Evolutionary conservation across 1,284 basidiomycete species (phyloP).

Genomic region (Volvariella volvacea): DNA sequence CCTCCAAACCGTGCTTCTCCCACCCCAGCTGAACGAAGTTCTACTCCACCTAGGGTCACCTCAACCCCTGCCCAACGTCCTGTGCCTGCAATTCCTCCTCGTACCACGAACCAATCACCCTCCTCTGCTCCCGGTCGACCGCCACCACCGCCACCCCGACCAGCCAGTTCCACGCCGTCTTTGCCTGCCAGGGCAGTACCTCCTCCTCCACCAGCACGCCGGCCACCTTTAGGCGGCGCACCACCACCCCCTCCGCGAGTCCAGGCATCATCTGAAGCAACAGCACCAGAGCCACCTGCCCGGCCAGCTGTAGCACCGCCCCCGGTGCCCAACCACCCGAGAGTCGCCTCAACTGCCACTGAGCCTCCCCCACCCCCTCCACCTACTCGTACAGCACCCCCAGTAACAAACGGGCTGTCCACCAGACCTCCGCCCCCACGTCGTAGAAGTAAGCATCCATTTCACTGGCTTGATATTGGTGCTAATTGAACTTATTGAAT

Average conservation of each 20-base stretch:
- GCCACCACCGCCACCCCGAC: conserved; percentile 28
- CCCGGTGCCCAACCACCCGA: neutral
- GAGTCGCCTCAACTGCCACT: neutral
- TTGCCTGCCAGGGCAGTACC: conserved; percentile 28
- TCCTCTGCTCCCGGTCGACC: conserved; percentile 21
- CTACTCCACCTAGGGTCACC: conserved; percentile 23
- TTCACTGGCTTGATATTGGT: conserved; percentile 6
- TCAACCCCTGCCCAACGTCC: conserved; percentile 15
- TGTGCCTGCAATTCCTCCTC: conserved; percentile 18
- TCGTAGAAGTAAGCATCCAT: conserved; percentile 42
- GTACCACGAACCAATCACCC: conserved; percentile 12
- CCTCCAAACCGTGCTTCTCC: conserved; percentile 21
- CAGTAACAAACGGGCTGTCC: conserved; percentile 5
- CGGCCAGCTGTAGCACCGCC: conserved; percentile 13
- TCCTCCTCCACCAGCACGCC: conserved; percentile 35
- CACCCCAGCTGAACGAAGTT: conserved; percentile 25
- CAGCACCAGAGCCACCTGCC: conserved; percentile 18
- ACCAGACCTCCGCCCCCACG: conserved; percentile 17
- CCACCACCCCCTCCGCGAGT: conserved; percentile 30
- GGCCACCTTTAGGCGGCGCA: conserved; percentile 18
- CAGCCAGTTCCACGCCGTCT: conserved; percentile 15
- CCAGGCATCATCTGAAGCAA: conserved; percentile 16
- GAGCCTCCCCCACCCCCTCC: conserved; percentile 21
- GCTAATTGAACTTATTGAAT: conserved; percentile 11
- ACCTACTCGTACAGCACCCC: conserved; percentile 9